These are phyloP conservation scores for Malus hybrid DNA, from an alignment of 331 rosid genomes.

Conservation along the genomic window DNA sequence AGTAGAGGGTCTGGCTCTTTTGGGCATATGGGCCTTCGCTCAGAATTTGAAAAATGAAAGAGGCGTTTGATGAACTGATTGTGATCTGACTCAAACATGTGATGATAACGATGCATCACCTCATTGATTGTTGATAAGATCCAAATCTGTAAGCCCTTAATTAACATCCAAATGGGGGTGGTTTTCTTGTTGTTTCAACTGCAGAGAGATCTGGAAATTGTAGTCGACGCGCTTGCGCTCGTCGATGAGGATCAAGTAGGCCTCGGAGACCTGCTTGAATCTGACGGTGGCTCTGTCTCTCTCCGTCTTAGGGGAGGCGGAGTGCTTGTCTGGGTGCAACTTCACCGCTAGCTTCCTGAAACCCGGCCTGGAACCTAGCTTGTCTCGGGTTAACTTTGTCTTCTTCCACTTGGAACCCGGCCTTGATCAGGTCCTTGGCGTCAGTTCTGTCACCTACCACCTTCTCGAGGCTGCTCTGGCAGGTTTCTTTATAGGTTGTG, in stretches of 20 bases:
- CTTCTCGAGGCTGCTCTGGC: slow-evolving; percentile 20
- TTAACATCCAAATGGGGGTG: not conserved
- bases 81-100: too few relatives aligned
- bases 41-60: too few relatives aligned
- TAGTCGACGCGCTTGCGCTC: slow-evolving; percentile 76
- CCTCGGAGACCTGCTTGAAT: slow-evolving; percentile 82
- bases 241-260: slow-evolving; percentile 73
- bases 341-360: slow-evolving; percentile 74
- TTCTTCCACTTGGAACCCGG: slow-evolving; percentile 20
- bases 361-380: too few relatives aligned
- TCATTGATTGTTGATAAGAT: too few relatives aligned
- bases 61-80: too few relatives aligned
- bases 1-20: too few relatives aligned
- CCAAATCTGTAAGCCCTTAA: too few relatives aligned
- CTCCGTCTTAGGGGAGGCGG: slow-evolving; percentile 47
- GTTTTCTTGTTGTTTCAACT: not conserved
- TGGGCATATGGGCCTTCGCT: too few relatives aligned
- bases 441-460: slow-evolving; percentile 16
- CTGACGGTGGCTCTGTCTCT: slow-evolving; percentile 55
- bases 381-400: not conserved
- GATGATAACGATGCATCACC: too few relatives aligned
- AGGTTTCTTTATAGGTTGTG: slow-evolving; percentile 40
- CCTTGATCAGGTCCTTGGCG: slow-evolving; percentile 36
- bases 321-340: slow-evolving; percentile 85
- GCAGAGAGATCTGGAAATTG: slow-evolving; percentile 31